Base-by-base conservation (phyloP, 495 filamentous ascomycete species). In the Lophiostoma macrostomum region DNA sequence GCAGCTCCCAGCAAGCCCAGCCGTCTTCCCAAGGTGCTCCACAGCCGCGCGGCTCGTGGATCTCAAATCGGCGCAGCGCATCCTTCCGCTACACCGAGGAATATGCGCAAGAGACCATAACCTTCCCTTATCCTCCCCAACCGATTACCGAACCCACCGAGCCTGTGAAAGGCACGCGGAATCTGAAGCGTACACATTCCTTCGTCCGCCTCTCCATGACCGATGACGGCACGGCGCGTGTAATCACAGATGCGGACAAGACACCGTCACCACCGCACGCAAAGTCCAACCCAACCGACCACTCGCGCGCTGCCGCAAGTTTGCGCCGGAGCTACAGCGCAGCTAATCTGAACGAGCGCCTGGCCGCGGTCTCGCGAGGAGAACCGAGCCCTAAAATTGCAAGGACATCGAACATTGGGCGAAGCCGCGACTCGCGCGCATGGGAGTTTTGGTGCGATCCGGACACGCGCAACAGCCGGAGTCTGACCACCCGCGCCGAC, bases 141-240 rank as follows among this genome's bases (percentile, higher is more conserved):
- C 24, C 16, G 31, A 22, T 22, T 36, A 12, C 50, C 16, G 31
- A 50, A 31, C 24, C 41, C 10, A 28, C 41, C 4, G 25, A 38
- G 11, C 4, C 22, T 32, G 5, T 56, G 27, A 35, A 40, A 23
- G 11, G 39, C 10, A 36, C 48, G 12, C 44, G 50, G 12, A 20
- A 44, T 6, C 40, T 64, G 22, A 67, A 70, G 56, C 69, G 70
- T 42, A 64, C 70, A 3, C 70, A 72, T 4, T 82, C 81, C 12
- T 70, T 69, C 27, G 69, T 87, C 25, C 74, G 82, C 36, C 64
- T 95, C 42, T 90, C 87, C 0, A 70, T 88, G 53, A 90, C 87
- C 16, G 76, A 86, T 40, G 88, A 94, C 48, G 91, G 91, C 45
- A 87, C 87, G 63, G 91, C 90, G 1, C 83, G 88, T 69, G 74